Evolutionary conservation across 441 rosid species (phyloP), one percentile per base, ranked within the genome.

Genomic region (Breynia disticha): DNA sequence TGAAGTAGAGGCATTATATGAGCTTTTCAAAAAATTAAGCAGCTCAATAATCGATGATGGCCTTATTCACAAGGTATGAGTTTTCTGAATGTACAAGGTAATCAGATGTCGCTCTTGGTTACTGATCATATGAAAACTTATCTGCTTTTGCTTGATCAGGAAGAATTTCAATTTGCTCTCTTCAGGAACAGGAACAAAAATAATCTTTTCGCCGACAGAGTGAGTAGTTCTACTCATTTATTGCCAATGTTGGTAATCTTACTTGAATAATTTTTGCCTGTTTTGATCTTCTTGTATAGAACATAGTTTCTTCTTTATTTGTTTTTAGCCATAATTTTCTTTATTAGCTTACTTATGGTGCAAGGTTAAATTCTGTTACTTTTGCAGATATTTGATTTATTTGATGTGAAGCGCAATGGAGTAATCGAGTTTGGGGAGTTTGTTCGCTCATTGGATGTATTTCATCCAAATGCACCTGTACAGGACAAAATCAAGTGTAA

Each of bases 181-280:
- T 87, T 90, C 71, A 77, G 74, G 79, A 87, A 84, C 71, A 75
- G 67, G 62, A 78, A 83, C 48, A 68, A 56, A 66, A 81, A 55
- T 72, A 90, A 77, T 52, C 93, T 87, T 45, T 90, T 90, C 18
- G 86, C 96, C 0, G 95, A 90, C 72, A 80, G 96, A 86, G 96
- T 87, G 45, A n/a, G 66, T 64, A 48, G 15, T 14, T 15, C 35
- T 47, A 39, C 18, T 38, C 52, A 13, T 49, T 15, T 17, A 5
- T 17, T 19, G 3, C 3, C n/a, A 41, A 41, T 41, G n/a, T 41
- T 2, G 44, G 13, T 1, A 39, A 15, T 28, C 35, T 9, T 28
- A 28, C 13, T 41, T 41, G 0, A 41, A 41, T 41, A 11, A 0
- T 41, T 13, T 41, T 7, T 41, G 44, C 44, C 10, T 41, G n/a